Percentiles rank a stretch among this genome's conserved stretches.
phyloP scores from a whole-genome alignment of 192 early-diverging fungal genomes.

The Dimargaris xerosporica region DNA sequence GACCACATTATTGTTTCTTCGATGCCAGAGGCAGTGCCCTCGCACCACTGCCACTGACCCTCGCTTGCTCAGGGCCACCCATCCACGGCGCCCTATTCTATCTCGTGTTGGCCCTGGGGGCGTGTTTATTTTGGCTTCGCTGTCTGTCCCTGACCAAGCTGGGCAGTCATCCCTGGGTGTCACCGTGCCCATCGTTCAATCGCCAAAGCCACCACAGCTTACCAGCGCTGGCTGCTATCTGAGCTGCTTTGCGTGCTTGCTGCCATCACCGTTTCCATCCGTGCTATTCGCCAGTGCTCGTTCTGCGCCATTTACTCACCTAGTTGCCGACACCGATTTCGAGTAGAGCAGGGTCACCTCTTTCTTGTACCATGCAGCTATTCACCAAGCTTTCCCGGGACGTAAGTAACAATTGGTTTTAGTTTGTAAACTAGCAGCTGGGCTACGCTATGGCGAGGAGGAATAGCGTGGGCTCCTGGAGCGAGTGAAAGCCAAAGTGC shows the following conservation, averaged over 20 bases:
- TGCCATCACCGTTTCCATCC: background rate
- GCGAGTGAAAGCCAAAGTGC: too few species aligned
- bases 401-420: background rate
- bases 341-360: background rate
- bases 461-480: background rate
- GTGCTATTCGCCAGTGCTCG: background rate
- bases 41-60: too few species aligned
- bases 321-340: too few species aligned
- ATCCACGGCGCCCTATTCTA: too few species aligned
- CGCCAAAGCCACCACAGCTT: background rate
- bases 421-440: background rate
- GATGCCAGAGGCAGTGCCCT: too few species aligned
- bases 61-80: too few species aligned
- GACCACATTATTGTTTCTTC: too few species aligned
- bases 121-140: too few species aligned
- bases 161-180: too few species aligned
- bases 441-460: background rate
- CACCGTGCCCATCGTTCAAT: background rate
- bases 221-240: background rate
- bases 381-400: constrained; percentile 3
- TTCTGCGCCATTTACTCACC: background rate
- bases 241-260: background rate
- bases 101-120: too few species aligned
- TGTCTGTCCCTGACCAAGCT: too few species aligned
- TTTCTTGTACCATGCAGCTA: background rate